Conservation (phyloP, 345 rosid genomes). For the Dipteronia dyeriana region DNA sequence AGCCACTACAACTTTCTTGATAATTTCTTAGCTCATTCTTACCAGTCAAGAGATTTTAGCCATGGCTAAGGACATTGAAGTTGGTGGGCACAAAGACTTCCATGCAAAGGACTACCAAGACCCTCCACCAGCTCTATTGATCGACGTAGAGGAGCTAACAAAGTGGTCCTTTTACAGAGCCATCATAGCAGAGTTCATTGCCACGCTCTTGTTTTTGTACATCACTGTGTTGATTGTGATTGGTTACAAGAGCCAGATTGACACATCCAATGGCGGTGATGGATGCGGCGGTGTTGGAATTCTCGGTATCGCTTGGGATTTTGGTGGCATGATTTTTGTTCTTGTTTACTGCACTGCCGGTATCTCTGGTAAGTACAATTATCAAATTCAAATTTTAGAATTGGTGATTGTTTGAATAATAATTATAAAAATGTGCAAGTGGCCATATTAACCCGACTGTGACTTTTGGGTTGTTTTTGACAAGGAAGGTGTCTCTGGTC, state of each 20-base stretch:
- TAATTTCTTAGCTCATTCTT: neutral
- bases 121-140: conserved; percentile 57
- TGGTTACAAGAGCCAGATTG: conserved; percentile 52
- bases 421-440: conserved; percentile 33
- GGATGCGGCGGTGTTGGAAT: conserved; percentile 61
- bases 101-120: conserved; percentile 54
- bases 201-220: conserved; percentile 66
- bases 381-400: no score
- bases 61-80: conserved; percentile 60
- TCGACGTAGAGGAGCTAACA: conserved; percentile 48
- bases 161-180: conserved; percentile 66
- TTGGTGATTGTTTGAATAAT: no score
- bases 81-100: conserved; percentile 37
- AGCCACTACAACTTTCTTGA: no score
- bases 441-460: conserved; percentile 79
- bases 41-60: conserved; percentile 5
- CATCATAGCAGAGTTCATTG: conserved; percentile 61
- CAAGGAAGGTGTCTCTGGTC: conserved; percentile 55
- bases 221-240: conserved; percentile 64
- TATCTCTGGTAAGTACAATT: conserved; percentile 48
- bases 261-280: conserved; percentile 15
- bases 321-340: conserved; percentile 72
- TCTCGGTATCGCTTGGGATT: conserved; percentile 71
- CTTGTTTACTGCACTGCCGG: conserved; percentile 78
- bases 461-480: conserved; percentile 66